These are phyloP conservation scores for Myxozyma neotropica DNA, from an alignment of 805 yeast species.

Conservation along the genomic window DNA sequence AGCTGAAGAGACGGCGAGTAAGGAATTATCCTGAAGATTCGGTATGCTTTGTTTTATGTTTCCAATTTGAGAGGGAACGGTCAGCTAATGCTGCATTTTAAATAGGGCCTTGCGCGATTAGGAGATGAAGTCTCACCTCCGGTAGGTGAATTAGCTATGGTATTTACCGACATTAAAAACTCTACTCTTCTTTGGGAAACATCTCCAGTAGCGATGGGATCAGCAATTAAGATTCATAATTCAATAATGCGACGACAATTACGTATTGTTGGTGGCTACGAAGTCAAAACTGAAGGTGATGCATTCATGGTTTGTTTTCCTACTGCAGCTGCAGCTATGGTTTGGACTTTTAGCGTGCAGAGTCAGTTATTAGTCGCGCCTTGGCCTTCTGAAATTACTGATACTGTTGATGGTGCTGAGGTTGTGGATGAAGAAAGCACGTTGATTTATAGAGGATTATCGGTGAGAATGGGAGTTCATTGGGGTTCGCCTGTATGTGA, in stretches of 20 bases:
- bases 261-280: slow-evolving; percentile 94
- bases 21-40: slow-evolving; percentile 31
- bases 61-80: too few relatives aligned
- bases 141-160: slow-evolving; percentile 90
- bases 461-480: slow-evolving; percentile 97
- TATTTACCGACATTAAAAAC: slow-evolving; percentile 94
- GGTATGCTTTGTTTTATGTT: not conserved
- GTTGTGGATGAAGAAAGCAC: slow-evolving; percentile 62
- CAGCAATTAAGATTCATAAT: slow-evolving; percentile 94
- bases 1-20: slow-evolving; percentile 51
- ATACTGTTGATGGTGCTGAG: slow-evolving; percentile 80
- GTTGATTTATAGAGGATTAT: slow-evolving; percentile 78
- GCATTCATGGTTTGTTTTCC: slow-evolving; percentile 98
- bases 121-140: slow-evolving; percentile 85
- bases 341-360: slow-evolving; percentile 95
- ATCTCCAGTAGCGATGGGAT: slow-evolving; percentile 90
- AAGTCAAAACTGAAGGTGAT: slow-evolving; percentile 98
- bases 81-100: slow-evolving; percentile 42
- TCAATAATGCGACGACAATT: slow-evolving; percentile 91
- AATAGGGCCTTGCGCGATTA: slow-evolving; percentile 22
- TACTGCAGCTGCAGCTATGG: slow-evolving; percentile 81
- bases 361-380: slow-evolving; percentile 78
- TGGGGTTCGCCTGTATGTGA: slow-evolving; percentile 99
- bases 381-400: slow-evolving; percentile 93
- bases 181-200: slow-evolving; percentile 94